phyloP scores from a whole-genome alignment of 495 filamentous ascomycete species.

The Aspergillus bertholletiae region DNA sequence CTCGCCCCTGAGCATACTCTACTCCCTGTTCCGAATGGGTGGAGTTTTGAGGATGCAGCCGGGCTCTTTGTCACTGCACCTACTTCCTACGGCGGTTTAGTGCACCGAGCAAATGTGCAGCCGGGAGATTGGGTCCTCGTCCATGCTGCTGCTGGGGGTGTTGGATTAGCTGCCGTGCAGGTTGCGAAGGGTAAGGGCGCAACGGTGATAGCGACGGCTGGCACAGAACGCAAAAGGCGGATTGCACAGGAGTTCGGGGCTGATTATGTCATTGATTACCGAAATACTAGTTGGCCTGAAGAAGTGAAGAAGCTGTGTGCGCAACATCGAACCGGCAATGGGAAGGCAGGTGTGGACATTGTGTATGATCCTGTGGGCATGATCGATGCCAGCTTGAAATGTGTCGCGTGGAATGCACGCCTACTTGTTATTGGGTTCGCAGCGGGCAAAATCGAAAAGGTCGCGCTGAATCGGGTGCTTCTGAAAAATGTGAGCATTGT shows the following conservation, averaged over 20 bases:
- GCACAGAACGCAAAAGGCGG: constrained; percentile 70
- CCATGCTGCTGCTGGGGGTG: constrained; percentile 89
- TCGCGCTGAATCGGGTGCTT: constrained; percentile 85
- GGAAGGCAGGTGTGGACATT: constrained; percentile 72
- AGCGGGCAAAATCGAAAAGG: constrained; percentile 83
- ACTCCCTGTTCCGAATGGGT: constrained; percentile 71
- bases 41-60: constrained; percentile 80
- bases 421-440: constrained; percentile 89
- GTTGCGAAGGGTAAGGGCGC: constrained; percentile 89
- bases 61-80: constrained; percentile 90
- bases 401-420: constrained; percentile 85
- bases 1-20: constrained; percentile 63
- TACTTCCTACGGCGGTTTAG: constrained; percentile 83
- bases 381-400: constrained; percentile 80
- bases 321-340: constrained; percentile 52
- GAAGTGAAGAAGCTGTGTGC: constrained; percentile 65
- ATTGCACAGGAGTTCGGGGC: constrained; percentile 79
- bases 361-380: constrained; percentile 89
- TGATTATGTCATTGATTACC: constrained; percentile 78
- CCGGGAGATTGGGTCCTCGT: constrained; percentile 83
- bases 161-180: constrained; percentile 88
- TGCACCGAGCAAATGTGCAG: constrained; percentile 71
- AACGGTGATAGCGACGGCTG: constrained; percentile 84
- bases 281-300: constrained; percentile 67
- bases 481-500: constrained; percentile 92